phyloP scores from a whole-genome alignment of 306 rosid genomes.

The Geum urbanum region DNA sequence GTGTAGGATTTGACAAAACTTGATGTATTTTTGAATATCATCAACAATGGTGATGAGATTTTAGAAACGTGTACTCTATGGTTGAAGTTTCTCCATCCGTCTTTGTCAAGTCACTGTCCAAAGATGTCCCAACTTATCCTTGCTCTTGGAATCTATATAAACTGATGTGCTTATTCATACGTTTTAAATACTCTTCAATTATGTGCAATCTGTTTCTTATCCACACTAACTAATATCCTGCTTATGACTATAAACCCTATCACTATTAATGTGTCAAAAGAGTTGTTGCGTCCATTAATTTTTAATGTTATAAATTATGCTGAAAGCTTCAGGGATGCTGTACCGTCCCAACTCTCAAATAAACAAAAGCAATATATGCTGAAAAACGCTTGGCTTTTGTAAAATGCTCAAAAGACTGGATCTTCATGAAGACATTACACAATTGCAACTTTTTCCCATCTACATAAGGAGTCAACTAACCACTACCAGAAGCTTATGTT shows the following conservation, averaged over 20 bases:
- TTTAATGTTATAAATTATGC: background rate
- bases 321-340: background rate
- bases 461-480: background rate
- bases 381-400: background rate
- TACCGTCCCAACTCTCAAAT: no score
- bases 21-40: background rate
- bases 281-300: slow-evolving; percentile 3
- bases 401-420: background rate
- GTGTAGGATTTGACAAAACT: background rate
- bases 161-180: background rate
- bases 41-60: background rate
- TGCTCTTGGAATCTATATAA: background rate
- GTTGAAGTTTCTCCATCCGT: background rate
- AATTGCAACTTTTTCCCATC: no score
- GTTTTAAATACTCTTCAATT: background rate
- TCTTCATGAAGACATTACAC: no score
- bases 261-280: background rate
- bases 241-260: background rate
- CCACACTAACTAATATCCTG: background rate
- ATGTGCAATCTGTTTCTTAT: background rate
- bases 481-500: background rate
- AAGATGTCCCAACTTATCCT: background rate
- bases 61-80: background rate
- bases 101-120: slow-evolving; percentile 6
- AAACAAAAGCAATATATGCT: no score